Evolutionary conservation across 176 grass and related monocot species (phyloP).

Genomic region (Oryza glumipatula): DNA sequence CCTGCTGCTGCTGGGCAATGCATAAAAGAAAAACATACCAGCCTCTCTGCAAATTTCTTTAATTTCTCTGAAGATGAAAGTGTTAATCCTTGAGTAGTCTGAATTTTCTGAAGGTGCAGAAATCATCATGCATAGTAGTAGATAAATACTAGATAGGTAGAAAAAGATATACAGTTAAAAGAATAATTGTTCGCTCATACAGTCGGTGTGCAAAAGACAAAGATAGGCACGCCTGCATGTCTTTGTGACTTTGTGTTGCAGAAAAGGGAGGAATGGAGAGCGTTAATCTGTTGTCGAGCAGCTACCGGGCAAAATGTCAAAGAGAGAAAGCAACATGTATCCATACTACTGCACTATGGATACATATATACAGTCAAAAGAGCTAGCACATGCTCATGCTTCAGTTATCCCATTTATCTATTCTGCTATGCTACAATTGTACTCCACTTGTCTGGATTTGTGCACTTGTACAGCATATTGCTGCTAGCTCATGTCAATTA

Average conservation of each 20-base stretch:
- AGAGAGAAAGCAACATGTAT: neutral
- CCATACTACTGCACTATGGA: neutral
- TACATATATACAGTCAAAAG: neutral
- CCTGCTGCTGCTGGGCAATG: neutral
- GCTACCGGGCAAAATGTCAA: neutral
- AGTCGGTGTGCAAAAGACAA: neutral
- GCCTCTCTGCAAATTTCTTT: too few relatives aligned
- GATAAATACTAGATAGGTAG: too few relatives aligned
- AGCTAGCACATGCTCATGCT: neutral
- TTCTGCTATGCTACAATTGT: neutral
- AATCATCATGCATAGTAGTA: too few relatives aligned
- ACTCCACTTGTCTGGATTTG: neutral
- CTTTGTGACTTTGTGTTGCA: neutral
- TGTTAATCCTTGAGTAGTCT: too few relatives aligned
- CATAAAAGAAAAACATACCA: neutral
- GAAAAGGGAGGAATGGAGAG: slow-evolving; percentile 4
- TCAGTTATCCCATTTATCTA: neutral
- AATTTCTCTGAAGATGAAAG: too few relatives aligned
- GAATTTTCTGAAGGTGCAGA: too few relatives aligned
- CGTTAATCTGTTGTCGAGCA: neutral
- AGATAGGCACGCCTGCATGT: neutral
- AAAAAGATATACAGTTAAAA: neutral
- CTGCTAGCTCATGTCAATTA: neutral
- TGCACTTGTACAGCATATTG: neutral
- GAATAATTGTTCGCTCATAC: neutral